phyloP scores from a whole-genome alignment of 2,329 filamentous ascomycete genomes.

The Talaromyces sp. region DNA sequence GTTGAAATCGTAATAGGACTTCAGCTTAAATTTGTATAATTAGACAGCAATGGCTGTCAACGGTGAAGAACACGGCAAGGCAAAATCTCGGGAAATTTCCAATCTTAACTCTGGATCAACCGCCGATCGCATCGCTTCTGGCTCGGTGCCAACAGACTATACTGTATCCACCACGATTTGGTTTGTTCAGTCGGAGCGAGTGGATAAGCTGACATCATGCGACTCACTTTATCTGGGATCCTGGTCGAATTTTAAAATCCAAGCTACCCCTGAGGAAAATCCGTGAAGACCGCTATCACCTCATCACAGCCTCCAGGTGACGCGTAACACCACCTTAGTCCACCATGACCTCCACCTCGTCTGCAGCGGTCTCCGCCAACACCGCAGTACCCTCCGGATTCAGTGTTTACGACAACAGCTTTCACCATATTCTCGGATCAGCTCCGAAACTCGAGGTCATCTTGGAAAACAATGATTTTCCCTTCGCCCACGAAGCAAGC shows the following conservation, averaged over 20 bases:
- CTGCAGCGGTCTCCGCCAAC: constrained; percentile 3
- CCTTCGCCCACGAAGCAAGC: constrained; percentile 56
- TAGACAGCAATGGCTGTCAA: too few relatives aligned
- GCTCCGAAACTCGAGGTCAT: constrained; percentile 43
- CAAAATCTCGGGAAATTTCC: constrained; percentile 11
- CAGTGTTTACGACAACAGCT: constrained; percentile 22
- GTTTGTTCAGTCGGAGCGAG: neutral
- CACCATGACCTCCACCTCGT: constrained; percentile 2
- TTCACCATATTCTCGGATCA: constrained; percentile 39
- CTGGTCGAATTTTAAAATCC: neutral
- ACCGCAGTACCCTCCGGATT: constrained; percentile 27
- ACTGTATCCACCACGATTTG: neutral
- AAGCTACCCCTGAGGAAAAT: constrained; percentile 2
- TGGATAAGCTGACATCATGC: constrained; percentile 3
- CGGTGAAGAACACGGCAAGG: neutral
- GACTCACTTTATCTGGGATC: neutral
- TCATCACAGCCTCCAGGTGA: neutral
- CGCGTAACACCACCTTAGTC: neutral
- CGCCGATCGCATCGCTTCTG: constrained; percentile 10
- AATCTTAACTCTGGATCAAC: neutral
- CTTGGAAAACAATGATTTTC: constrained; percentile 42
- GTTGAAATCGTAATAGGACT: too few relatives aligned
- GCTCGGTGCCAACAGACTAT: neutral
- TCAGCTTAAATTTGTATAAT: constrained; percentile 13
- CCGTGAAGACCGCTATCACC: neutral